Conservation (phyloP, 2,329 filamentous ascomycete species). For the Metarhizium rileyi region DNA sequence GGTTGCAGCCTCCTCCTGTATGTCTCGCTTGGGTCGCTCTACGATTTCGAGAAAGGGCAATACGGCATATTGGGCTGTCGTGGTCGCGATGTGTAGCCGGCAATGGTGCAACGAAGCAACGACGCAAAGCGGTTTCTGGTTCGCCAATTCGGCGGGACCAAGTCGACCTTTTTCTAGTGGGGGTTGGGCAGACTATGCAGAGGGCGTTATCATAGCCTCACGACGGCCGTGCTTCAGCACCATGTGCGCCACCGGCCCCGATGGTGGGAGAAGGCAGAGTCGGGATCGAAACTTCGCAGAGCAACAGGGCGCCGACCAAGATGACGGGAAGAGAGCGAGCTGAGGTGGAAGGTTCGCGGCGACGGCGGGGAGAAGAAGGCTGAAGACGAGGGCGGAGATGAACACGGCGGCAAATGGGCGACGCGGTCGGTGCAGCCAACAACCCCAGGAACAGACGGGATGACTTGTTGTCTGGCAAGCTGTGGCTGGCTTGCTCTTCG, state of each 20-base stretch:
- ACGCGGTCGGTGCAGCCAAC: not conserved
- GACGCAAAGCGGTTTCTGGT: not conserved
- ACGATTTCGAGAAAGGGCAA: conserved; percentile 2
- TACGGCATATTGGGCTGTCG: conserved; percentile 7
- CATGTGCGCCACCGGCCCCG: not conserved
- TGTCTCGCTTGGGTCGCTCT: not conserved
- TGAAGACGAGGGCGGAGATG: not conserved
- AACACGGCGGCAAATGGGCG: not conserved
- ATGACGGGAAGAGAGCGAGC: not conserved
- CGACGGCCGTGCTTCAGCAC: not conserved
- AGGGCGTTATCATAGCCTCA: not conserved
- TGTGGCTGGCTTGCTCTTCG: not conserved
- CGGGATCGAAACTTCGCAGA: not conserved
- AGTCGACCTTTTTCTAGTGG: not conserved
- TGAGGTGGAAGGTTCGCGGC: not conserved
- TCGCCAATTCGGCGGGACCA: not conserved
- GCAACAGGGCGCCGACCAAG: not conserved
- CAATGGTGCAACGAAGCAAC: conserved; percentile 2
- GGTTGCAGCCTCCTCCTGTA: conserved; percentile 14
- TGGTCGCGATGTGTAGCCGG: not conserved
- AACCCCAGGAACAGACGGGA: not conserved
- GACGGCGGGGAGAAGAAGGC: not conserved
- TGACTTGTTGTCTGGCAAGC: no score
- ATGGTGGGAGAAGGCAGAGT: not conserved
- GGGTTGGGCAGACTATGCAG: not conserved